A percentile compares a stretch with the other conserved stretches of the same genome.
Conservation (phyloP, 768 basidiomycete species). For the Coprinopsis cinerea region DNA sequence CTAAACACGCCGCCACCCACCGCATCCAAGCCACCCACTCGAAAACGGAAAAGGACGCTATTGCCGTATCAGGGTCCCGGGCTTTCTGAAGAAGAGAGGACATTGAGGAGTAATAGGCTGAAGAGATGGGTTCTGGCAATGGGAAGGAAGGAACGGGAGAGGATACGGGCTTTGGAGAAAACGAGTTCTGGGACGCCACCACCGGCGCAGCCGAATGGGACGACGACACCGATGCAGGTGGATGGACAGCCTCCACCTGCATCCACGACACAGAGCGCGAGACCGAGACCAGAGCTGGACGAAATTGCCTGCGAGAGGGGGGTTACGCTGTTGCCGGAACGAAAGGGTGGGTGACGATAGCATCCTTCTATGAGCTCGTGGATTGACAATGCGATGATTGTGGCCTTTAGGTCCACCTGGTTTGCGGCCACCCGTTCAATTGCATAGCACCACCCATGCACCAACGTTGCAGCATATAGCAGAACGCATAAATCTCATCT, state of each 20-base stretch:
- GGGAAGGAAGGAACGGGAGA: constrained; percentile 71
- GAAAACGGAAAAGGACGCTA: constrained; percentile 65
- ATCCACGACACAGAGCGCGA: background rate
- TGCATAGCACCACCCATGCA: constrained; percentile 68
- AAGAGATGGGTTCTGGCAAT: constrained; percentile 72
- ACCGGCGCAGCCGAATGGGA: background rate
- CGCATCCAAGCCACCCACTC: constrained; percentile 50
- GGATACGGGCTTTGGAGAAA: constrained; percentile 45
- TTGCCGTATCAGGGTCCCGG: constrained; percentile 70
- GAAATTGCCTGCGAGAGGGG: constrained; percentile 70
- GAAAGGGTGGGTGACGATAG: constrained; percentile 46
- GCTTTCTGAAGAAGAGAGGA: constrained; percentile 42
- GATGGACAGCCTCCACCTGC: constrained; percentile 6
- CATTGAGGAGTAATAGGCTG: constrained; percentile 56
- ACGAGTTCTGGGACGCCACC: background rate
- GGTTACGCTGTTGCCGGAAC: constrained; percentile 56
- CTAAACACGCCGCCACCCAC: constrained; percentile 63
- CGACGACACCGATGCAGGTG: background rate
- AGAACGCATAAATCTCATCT: constrained; percentile 77
- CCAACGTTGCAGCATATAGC: constrained; percentile 73
- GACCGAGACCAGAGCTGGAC: constrained; percentile 47
- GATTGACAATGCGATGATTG: background rate
- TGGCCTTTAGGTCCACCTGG: constrained; percentile 55
- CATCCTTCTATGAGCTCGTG: background rate
- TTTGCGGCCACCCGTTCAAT: constrained; percentile 61